phyloP scores from a whole-genome alignment of 208 protist species.

The Strigomonas culicis region DNA sequence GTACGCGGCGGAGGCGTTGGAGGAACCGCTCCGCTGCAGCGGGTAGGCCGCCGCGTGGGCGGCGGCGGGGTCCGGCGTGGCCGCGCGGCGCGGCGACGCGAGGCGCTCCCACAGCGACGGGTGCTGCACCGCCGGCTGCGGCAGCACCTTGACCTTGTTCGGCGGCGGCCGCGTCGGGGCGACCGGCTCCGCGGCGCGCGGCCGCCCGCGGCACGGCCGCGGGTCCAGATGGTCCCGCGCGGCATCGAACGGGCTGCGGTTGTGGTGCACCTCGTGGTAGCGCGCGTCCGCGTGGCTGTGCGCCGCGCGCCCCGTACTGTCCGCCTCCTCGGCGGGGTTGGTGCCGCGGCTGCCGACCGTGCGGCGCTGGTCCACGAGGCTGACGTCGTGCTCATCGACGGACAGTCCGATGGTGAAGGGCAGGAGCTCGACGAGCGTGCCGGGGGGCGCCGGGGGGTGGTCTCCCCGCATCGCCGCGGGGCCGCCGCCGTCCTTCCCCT shows the following conservation, averaged over 20 bases:
- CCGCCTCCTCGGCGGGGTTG: background rate
- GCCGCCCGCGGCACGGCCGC: background rate
- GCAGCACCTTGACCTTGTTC: background rate
- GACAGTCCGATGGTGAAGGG: background rate
- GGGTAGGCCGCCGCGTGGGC: background rate
- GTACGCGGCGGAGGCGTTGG: background rate
- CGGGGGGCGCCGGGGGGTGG: background rate
- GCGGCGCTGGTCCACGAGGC: background rate
- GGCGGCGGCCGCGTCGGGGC: too few relatives aligned
- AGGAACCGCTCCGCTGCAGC: background rate
- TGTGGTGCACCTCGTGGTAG: too few relatives aligned
- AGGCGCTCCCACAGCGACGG: too few relatives aligned
- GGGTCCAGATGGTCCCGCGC: too few relatives aligned
- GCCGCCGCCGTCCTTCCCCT: background rate
- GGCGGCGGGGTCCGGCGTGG: too few relatives aligned
- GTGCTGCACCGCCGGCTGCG: background rate
- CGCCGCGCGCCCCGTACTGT: background rate
- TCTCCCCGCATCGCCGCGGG: background rate
- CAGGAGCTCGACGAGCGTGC: background rate
- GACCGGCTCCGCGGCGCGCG: background rate
- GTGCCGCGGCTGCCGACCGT: background rate
- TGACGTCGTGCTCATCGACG: constrained; percentile 7
- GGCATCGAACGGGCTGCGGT: too few relatives aligned
- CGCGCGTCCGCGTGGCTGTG: background rate
- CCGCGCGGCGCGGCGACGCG: too few relatives aligned